Conservation (phyloP, 2,329 filamentous ascomycete species). For the Arthrobotrys musiformis region DNA sequence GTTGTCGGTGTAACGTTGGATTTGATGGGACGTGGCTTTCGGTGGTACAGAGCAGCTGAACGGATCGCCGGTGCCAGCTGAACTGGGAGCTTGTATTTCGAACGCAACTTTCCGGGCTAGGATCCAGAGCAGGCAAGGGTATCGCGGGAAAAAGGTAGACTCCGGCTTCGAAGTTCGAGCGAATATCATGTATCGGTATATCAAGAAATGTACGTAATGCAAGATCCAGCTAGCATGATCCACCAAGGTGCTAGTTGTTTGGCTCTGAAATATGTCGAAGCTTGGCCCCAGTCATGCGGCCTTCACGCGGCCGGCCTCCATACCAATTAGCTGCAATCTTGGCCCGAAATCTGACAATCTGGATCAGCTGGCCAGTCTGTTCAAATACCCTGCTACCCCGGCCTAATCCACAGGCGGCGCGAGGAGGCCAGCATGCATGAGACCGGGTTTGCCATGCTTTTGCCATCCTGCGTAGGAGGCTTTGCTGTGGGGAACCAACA, state of each 20-base stretch:
- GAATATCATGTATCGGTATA: no score
- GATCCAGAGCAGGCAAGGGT: neutral
- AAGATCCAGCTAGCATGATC: neutral
- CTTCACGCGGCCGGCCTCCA: neutral
- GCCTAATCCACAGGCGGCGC: conserved; percentile 14
- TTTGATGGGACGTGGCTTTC: neutral
- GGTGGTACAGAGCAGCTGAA: conserved; percentile 3
- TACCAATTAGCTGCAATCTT: conserved; percentile 5
- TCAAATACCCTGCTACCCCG: conserved; percentile 9
- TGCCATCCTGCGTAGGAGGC: conserved; percentile 10
- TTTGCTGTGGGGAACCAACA: conserved; percentile 34
- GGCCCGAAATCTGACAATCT: conserved; percentile 7
- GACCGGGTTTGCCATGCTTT: conserved; percentile 17
- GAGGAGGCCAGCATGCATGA: conserved; percentile 7
- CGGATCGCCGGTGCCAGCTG: neutral
- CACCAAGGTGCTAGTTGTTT: neutral
- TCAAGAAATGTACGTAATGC: conserved; percentile 11
- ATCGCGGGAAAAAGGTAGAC: neutral
- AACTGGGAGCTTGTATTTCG: neutral
- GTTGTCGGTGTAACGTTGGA: neutral
- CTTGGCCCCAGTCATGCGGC: conserved; percentile 5
- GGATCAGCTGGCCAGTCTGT: conserved; percentile 21
- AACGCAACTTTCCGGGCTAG: neutral
- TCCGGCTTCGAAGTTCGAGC: neutral
- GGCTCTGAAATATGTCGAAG: neutral